Percentiles rank a stretch among this genome's conserved stretches.
Evolutionary conservation across 768 basidiomycete genomes (phyloP).

Genomic region (Gelatoporia subvermispora): DNA sequence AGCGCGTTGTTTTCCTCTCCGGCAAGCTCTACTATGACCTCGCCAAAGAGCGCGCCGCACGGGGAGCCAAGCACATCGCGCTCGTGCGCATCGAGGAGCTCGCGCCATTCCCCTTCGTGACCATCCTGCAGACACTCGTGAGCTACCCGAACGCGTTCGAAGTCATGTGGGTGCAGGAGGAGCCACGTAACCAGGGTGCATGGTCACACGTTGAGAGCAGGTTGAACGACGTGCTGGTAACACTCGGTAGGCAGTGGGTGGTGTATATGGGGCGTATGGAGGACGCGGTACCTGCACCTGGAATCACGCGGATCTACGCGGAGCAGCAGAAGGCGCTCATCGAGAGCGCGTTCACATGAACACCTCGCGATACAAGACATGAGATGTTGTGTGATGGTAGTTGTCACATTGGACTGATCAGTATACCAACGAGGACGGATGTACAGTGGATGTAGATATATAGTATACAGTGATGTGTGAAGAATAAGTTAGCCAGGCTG

Average conservation of each 20-base stretch:
- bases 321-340: constrained; percentile 61
- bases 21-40: constrained; percentile 92
- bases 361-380: too few species aligned
- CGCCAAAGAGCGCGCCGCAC: constrained; percentile 56
- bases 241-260: constrained; percentile 31
- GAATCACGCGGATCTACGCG: constrained; percentile 64
- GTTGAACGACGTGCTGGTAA: constrained; percentile 45
- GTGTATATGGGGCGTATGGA: constrained; percentile 63
- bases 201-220: constrained; percentile 63
- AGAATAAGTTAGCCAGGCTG: too few species aligned
- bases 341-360: constrained; percentile 45
- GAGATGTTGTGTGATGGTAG: too few species aligned
- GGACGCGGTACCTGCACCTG: constrained; percentile 74
- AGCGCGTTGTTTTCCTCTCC: constrained; percentile 67
- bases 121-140: constrained; percentile 41
- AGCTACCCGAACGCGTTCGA: constrained; percentile 40
- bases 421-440: too few species aligned
- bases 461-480: too few species aligned
- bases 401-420: too few species aligned
- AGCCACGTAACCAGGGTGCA: constrained; percentile 84
- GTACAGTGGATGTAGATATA: too few species aligned
- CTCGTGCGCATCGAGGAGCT: constrained; percentile 82
- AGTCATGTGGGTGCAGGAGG: constrained; percentile 77
- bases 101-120: constrained; percentile 78
- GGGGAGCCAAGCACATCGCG: constrained; percentile 47